Evolutionary conservation across 1,139 yeast genomes (phyloP).

Genomic region (Blastobotrys serpentis): DNA sequence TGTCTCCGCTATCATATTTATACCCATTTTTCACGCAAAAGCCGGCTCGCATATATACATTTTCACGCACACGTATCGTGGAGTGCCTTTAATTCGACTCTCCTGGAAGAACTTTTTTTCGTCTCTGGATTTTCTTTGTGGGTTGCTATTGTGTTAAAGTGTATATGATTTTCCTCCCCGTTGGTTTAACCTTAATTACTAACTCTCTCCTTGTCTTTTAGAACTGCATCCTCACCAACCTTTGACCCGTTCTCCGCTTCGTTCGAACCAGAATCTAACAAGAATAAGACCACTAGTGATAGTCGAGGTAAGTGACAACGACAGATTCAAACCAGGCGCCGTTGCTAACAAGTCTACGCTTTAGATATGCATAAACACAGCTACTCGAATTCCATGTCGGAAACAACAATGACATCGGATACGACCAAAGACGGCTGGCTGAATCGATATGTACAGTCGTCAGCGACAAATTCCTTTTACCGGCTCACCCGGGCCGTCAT

Average conservation of each 20-base stretch:
- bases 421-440: conserved; percentile 30
- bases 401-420: conserved; percentile 15
- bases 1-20: not conserved
- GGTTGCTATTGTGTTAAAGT: not conserved
- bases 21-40: not conserved
- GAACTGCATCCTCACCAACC: not conserved
- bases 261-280: no score
- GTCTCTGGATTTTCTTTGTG: not conserved
- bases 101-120: not conserved
- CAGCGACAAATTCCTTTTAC: conserved; percentile 11
- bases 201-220: not conserved
- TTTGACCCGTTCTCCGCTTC: not conserved
- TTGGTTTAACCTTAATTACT: not conserved
- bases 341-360: not conserved
- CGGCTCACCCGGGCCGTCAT: conserved; percentile 35
- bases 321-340: not conserved
- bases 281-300: no score
- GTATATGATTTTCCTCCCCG: not conserved
- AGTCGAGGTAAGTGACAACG: not conserved
- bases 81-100: no score
- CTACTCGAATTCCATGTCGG: not conserved
- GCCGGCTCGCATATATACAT: not conserved
- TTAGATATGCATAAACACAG: conserved; percentile 3
- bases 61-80: no score
- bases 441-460: conserved; percentile 23